Evolutionary conservation across 495 filamentous ascomycete species (phyloP).

Genomic region (Collariella sp.): DNA sequence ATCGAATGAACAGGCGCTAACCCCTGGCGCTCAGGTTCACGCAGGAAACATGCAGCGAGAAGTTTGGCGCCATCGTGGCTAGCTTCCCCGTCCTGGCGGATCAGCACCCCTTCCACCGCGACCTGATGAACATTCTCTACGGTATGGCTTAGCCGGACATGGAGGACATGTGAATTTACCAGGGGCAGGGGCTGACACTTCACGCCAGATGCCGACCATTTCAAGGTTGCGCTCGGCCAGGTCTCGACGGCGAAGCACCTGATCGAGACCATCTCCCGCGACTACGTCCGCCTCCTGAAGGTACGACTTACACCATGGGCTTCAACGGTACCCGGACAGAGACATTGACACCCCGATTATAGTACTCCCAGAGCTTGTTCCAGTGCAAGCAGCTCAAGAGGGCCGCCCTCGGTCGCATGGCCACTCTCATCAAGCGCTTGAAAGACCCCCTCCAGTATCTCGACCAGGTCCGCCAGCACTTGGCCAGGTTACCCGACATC

Average conservation of each 20-base stretch:
- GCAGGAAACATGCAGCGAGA: constrained; percentile 93
- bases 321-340: constrained; percentile 24
- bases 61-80: constrained; percentile 79
- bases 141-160: constrained; percentile 21
- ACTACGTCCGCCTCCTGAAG: constrained; percentile 80
- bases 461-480: constrained; percentile 95
- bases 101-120: constrained; percentile 90
- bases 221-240: constrained; percentile 91
- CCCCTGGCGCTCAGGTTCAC: constrained; percentile 50
- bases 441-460: constrained; percentile 93
- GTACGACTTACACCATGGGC: neutral
- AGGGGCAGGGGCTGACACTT: constrained; percentile 42
- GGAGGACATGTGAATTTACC: neutral
- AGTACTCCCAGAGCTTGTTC: constrained; percentile 92
- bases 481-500: constrained; percentile 93
- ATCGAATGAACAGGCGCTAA: constrained; percentile 49
- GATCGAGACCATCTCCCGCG: constrained; percentile 88
- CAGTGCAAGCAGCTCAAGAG: constrained; percentile 47
- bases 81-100: constrained; percentile 91
- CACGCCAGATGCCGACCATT: constrained; percentile 86
- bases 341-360: neutral
- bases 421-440: constrained; percentile 83
- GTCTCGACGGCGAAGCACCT: constrained; percentile 91
- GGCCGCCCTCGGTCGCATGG: constrained; percentile 71
- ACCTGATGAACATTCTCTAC: constrained; percentile 54